Base-by-base conservation (phyloP, 2,329 filamentous ascomycete species). In the Fonsecaea multimorphosa region DNA sequence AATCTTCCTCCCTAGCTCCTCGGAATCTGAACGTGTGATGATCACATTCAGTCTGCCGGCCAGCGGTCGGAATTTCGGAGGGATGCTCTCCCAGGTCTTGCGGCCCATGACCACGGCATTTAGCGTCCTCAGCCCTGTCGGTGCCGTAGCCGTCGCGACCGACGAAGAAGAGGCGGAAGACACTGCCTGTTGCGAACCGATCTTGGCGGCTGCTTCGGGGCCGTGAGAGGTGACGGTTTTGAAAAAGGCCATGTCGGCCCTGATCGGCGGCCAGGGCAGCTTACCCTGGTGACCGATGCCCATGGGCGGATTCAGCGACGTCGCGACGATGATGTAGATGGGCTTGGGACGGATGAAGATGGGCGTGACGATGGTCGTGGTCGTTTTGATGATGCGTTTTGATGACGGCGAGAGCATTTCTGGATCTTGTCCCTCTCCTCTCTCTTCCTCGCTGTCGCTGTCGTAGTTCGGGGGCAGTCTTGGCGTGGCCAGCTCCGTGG, bases 81-180 rank as follows among this genome's bases (percentile, higher is more conserved):
- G 94, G 66, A 99, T 94, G 70, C 89, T 92, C 59, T 96, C 92
- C 89, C 94, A 99, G 0, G 95, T 99, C 79, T 96, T 97, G 74
- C 95, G 91, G 66, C 95, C 95, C 95, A 99, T 99, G 72, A 99
- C 90, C 58, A 98, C 91, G 19, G 91, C 91, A 77, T 93, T 94
- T 0, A 65, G 52, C 36, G 38, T 62, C n/a, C 57, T n/a, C n/a
- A n/a, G 27, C 19, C n/a, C 36, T 63, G 38, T 60, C 58, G 61
- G 32, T 31, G 62, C 34, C n/a, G n/a, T n/a, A n/a, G n/a, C n/a
- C n/a, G n/a, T n/a, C n/a, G n/a, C n/a, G n/a, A n/a, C n/a, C 70
- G 51, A 54, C 14, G 51, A 16, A 31, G 51, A 29, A 34, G 51
- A n/a, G n/a, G n/a, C n/a, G n/a, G n/a, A n/a, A 54, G 51, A 22